Base-by-base conservation (phyloP, 192 early-diverging fungal genomes). In the Umbelopsis ramanniana region DNA sequence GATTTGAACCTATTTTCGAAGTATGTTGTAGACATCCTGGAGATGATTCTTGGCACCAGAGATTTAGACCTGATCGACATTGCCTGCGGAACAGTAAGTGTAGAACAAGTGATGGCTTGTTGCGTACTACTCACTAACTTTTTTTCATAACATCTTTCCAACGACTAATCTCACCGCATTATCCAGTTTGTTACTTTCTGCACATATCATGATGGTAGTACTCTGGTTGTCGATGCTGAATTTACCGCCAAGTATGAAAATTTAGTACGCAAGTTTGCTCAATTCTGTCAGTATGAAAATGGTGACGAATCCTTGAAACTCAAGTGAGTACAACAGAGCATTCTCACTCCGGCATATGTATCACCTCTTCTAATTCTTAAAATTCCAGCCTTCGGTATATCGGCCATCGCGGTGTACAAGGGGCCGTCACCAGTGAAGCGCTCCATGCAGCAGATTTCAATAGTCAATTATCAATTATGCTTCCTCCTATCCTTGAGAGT, bases 1-100 rank as follows among this genome's bases (percentile, higher is more conserved):
- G 89, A 96, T 68, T 79, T 95, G 46, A 90, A 92, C 72, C 85
- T 96, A 35, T 95, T 97, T 76, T 92, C 92, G 29, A 91, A 91
- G 71, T 86, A 91, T 68, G 82, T 95, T 67, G 85, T 97, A 11
- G 88, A 86, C 47, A 83, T 93, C 38, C 80, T 93, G n/a, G 84
- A 86, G n/a, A 76, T 80, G 15, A 79, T 85, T 23, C 73, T 93
- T 15, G 78, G 82, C 22, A 83, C 81, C 19, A 79, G 82, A 21
- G 88, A 93, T 60, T 46, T 81, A n/a, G 90, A 87, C 43, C 76
- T 95, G 45, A 69, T 89, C 1, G 69, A 85, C 60, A 77, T 84
- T 2, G 89, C 90, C 52, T 84, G 88, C 37, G 80, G 76, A 40
- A 90, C 90, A 11, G 90, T 91, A 79, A 63, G 74, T 43, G 40